Conservation (phyloP, 345 rosid species). For the Boechera retrofracta region DNA sequence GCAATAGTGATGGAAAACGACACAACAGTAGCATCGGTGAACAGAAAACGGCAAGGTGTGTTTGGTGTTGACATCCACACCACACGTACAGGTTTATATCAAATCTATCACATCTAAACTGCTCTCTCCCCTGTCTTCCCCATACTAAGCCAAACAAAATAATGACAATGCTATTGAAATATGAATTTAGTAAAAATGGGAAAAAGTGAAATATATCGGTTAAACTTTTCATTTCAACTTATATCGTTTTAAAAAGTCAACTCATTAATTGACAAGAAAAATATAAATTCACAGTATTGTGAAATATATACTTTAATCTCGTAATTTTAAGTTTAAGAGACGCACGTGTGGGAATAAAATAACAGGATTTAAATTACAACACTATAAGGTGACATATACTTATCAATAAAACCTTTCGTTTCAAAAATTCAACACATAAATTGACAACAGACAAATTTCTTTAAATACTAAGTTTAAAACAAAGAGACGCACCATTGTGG, state of each 20-base stretch:
- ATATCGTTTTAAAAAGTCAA: slow-evolving; percentile 29
- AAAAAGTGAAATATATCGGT: slow-evolving; percentile 20
- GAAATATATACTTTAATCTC: background rate
- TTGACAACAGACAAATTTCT: background rate
- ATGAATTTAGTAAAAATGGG: background rate
- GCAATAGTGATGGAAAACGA: slow-evolving; percentile 45
- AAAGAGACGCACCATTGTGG: slow-evolving; percentile 21
- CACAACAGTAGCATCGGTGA: slow-evolving; percentile 36
- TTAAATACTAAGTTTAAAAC: background rate
- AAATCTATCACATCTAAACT: slow-evolving; percentile 57
- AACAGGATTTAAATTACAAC: background rate
- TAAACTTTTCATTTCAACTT: slow-evolving; percentile 16
- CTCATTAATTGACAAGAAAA: slow-evolving; percentile 1
- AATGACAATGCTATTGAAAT: slow-evolving; percentile 14
- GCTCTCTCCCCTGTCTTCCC: slow-evolving; percentile 32
- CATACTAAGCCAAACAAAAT: slow-evolving; percentile 37
- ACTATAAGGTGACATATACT: background rate
- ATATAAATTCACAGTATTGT: background rate
- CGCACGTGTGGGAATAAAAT: slow-evolving; percentile 14
- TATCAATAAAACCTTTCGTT: background rate
- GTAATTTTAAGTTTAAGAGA: background rate
- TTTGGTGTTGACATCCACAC: slow-evolving; percentile 46
- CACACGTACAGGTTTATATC: slow-evolving; percentile 49
- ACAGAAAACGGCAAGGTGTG: slow-evolving; percentile 45
- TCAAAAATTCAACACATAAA: slow-evolving; percentile 37